Evolutionary conservation across 1,139 yeast genomes (phyloP), one percentile per base, ranked within the genome.

Genomic region (Candida neerlandica): DNA sequence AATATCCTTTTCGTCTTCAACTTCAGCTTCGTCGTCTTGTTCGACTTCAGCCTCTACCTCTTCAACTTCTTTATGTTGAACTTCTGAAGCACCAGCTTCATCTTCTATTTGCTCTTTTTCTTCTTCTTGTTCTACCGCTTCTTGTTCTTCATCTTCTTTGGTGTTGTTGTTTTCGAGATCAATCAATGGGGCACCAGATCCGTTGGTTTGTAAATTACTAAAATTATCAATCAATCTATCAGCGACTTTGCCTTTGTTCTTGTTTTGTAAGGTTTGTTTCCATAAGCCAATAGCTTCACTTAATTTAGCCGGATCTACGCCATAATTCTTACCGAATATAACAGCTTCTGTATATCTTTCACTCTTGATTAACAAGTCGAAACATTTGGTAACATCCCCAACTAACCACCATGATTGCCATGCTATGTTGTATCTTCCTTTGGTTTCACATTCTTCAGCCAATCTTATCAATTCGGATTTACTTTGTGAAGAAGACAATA

Each of bases 381-480:
- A 76, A 59, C 95, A 87, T 44, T 78, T 77, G 21, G 74, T 71
- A 42, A 82, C 75, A 61, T 90, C 88, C 43, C 96, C 95, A 42
- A 86, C 80, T 50, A 84, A 76, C 98, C 98, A 94, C 69, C 85
- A 84, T 19, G 97, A 87, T 66, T 89, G 91, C 77, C 92, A 94
- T 39, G 99, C 97, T 55, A 94, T 77, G 65, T 94, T 94, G 69
- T 85, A 89, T 66, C 86, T 86, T 45, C 97, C 97, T 43, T 75
- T 77, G 18, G 69, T 70, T 59, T 80, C 84, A 47, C 96, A 92
- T 47, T 71, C 71, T 48, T 75, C 73, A 5, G 95, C 96, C 49
- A 89, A 73, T 51, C 76, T 72, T 30, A 72, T 66, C 56, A 94
- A 79, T 45, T 84, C 86, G 11, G 70, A 68, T 59, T 74, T 75